phyloP scores from a whole-genome alignment of 495 filamentous ascomycete species.

The Penicillium nucicola region DNA sequence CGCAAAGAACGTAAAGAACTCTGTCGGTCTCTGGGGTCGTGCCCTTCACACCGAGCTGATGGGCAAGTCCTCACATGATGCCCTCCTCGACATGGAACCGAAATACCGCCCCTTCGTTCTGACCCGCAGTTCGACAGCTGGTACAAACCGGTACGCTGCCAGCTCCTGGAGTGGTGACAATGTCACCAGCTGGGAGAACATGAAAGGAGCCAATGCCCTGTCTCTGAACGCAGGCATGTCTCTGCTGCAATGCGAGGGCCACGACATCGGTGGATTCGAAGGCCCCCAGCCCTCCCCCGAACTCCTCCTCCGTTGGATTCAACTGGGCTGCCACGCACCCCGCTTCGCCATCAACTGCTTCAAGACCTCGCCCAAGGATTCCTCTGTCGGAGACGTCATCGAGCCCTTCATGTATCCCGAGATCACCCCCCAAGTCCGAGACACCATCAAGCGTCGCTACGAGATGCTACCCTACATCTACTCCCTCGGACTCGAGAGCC shows the following conservation, averaged over 20 bases:
- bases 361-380: constrained; percentile 62
- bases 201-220: constrained; percentile 65
- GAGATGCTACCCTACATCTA: constrained; percentile 69
- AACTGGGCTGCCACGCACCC: constrained; percentile 64
- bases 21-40: constrained; percentile 62
- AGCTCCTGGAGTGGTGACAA: constrained; percentile 69
- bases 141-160: constrained; percentile 62
- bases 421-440: constrained; percentile 55
- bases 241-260: constrained; percentile 62
- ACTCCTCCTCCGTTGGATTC: constrained; percentile 67
- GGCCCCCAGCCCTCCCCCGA: constrained; percentile 66
- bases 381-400: constrained; percentile 62
- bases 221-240: constrained; percentile 65
- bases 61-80: constrained; percentile 64
- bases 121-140: constrained; percentile 64
- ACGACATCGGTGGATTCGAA: constrained; percentile 72
- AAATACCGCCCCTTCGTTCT: constrained; percentile 59
- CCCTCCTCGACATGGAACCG: constrained; percentile 52
- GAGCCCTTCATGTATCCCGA: constrained; percentile 72
- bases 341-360: constrained; percentile 74
- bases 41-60: constrained; percentile 63
- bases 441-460: constrained; percentile 64
- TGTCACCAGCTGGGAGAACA: constrained; percentile 62
- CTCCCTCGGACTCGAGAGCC: constrained; percentile 56
- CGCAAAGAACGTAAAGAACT: constrained; percentile 26